These are phyloP conservation scores for Aurifilum marmelostoma DNA, from an alignment of 2,329 filamentous ascomycete genomes.

Conservation along the genomic window DNA sequence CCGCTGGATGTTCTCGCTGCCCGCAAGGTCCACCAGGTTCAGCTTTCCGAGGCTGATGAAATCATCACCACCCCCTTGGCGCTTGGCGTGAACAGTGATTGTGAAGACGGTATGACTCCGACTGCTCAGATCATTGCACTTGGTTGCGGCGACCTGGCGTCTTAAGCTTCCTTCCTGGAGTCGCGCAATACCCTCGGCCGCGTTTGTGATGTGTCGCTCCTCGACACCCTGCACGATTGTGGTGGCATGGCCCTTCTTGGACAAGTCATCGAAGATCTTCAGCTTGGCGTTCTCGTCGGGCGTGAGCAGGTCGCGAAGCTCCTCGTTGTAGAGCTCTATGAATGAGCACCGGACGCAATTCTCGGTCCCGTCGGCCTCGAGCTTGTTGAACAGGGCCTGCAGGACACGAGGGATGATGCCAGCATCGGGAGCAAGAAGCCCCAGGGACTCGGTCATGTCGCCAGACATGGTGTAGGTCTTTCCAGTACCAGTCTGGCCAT, in stretches of 20 bases:
- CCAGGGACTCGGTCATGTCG: constrained; percentile 86
- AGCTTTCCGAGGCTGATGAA: constrained; percentile 90
- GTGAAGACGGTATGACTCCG: constrained; percentile 98
- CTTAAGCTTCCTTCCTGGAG: constrained; percentile 89
- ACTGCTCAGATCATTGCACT: constrained; percentile 97
- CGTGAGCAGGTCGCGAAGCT: constrained; percentile 86
- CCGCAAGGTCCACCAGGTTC: constrained; percentile 94
- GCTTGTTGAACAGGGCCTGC: constrained; percentile 81
- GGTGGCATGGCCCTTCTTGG: constrained; percentile 78
- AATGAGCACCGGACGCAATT: constrained; percentile 96
- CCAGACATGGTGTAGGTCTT: constrained; percentile 99
- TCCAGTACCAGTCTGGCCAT: constrained; percentile 95
- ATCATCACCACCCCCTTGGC: constrained; percentile 83
- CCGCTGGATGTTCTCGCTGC: constrained; percentile 95
- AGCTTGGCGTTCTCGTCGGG: constrained; percentile 81
- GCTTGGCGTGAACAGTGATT: constrained; percentile 88
- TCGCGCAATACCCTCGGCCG: constrained; percentile 83
- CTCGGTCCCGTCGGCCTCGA: constrained; percentile 78
- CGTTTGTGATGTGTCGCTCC: constrained; percentile 87
- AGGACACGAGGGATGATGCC: constrained; percentile 94
- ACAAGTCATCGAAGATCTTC: constrained; percentile 93
- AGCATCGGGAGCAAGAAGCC: constrained; percentile 85
- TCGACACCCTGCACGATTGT: constrained; percentile 98
- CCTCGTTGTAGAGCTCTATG: constrained; percentile 98
- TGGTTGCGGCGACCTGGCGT: constrained; percentile 98